phyloP scores from a whole-genome alignment of 495 filamentous ascomycete genomes.

The Penicillium ucsense region DNA sequence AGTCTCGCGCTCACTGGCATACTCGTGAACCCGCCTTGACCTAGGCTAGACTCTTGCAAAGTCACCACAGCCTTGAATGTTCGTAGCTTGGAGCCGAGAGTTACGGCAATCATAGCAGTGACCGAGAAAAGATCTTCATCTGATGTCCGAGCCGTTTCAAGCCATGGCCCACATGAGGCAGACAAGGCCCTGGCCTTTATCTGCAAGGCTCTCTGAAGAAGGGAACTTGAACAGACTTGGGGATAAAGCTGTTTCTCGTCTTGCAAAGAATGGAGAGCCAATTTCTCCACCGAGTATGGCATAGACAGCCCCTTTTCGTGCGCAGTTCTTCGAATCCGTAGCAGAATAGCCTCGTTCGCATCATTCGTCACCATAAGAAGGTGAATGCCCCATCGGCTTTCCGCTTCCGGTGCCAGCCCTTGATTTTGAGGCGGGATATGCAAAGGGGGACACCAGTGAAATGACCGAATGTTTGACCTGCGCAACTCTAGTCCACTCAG shows the following conservation, averaged over 20 bases:
- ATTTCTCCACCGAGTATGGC: slow-evolving; percentile 15
- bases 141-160: background rate
- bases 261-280: slow-evolving; percentile 14
- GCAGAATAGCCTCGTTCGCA: slow-evolving; percentile 29
- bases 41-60: background rate
- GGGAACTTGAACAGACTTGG: slow-evolving; percentile 14
- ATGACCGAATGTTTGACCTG: slow-evolving; percentile 28
- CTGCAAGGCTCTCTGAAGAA: slow-evolving; percentile 20
- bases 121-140: slow-evolving; percentile 6
- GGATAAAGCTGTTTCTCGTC: slow-evolving; percentile 5
- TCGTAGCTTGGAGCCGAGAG: slow-evolving; percentile 21
- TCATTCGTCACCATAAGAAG: slow-evolving; percentile 32
- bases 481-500: slow-evolving; percentile 10
- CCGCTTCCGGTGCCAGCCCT: slow-evolving; percentile 4
- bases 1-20: slow-evolving; percentile 4
- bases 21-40: background rate
- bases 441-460: slow-evolving; percentile 32
- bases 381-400: slow-evolving; percentile 34
- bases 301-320: background rate
- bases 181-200: slow-evolving; percentile 13
- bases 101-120: slow-evolving; percentile 17
- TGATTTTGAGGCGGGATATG: slow-evolving; percentile 6
- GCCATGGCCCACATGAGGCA: slow-evolving; percentile 33
- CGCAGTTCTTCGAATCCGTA: slow-evolving; percentile 11
- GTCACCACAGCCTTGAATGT: slow-evolving; percentile 19